Evolutionary conservation across 192 early-diverging fungal genomes (phyloP).

Genomic region (Powellomyces hirtus): DNA sequence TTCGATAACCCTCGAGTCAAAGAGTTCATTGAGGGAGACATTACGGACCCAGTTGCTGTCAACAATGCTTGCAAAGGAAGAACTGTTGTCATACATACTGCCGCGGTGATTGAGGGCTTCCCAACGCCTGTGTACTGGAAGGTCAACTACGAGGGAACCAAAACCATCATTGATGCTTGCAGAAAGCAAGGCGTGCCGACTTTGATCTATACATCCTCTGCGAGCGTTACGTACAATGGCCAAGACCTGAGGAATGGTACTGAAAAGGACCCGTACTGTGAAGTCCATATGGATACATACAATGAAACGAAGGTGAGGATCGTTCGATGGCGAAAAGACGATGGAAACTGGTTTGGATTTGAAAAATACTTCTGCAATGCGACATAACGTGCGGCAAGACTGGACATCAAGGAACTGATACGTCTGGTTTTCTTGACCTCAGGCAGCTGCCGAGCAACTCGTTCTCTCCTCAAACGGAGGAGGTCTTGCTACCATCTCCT

Average conservation of each 20-base stretch:
- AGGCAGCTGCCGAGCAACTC: constrained; percentile 69
- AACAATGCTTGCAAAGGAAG: constrained; percentile 59
- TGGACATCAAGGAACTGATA: neutral
- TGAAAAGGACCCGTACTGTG: constrained; percentile 73
- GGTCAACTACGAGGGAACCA: constrained; percentile 77
- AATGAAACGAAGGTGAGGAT: constrained; percentile 83
- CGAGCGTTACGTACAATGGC: constrained; percentile 87
- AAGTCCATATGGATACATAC: constrained; percentile 78
- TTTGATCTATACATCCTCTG: constrained; percentile 83
- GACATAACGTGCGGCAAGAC: too few species aligned
- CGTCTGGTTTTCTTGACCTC: neutral
- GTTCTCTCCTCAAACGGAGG: constrained; percentile 72
- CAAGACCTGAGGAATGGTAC: constrained; percentile 72
- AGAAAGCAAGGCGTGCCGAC: constrained; percentile 57
- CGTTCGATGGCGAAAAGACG: too few species aligned
- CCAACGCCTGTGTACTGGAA: constrained; percentile 69
- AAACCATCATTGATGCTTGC: constrained; percentile 79
- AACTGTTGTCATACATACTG: constrained; percentile 84
- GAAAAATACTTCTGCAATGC: too few species aligned
- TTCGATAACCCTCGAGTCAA: constrained; percentile 28
- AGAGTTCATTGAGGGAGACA: constrained; percentile 59
- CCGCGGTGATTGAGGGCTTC: constrained; percentile 78
- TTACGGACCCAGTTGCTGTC: constrained; percentile 53
- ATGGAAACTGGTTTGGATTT: too few species aligned
- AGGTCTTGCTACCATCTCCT: constrained; percentile 66